phyloP scores from a whole-genome alignment of 2,329 filamentous ascomycete species.

The Epichloe glyceriae region DNA sequence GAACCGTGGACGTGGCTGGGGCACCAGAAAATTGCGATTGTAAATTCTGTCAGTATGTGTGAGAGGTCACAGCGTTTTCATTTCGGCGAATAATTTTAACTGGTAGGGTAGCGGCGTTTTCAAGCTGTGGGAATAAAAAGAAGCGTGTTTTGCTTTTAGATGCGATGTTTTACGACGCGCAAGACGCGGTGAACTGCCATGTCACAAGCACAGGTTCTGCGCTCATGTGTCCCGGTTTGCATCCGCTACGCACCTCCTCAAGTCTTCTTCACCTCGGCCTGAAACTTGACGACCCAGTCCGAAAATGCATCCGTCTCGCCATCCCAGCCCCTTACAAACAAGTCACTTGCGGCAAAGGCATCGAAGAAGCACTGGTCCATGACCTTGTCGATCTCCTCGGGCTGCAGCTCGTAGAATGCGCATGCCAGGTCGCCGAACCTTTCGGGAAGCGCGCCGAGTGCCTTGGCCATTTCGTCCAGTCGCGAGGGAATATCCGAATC shows the following conservation, averaged over 20 bases:
- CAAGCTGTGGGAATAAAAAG: not conserved
- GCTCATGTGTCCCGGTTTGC: too few species aligned
- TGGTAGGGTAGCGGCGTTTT: not conserved
- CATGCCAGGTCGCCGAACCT: conserved; percentile 57
- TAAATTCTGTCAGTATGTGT: not conserved
- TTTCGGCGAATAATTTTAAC: not conserved
- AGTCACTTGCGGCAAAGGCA: conserved; percentile 41
- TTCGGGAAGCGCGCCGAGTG: conserved; percentile 49
- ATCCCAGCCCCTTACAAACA: conserved; percentile 48
- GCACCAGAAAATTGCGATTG: not conserved
- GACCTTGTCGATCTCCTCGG: conserved; percentile 40
- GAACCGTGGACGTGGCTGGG: not conserved
- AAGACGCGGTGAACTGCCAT: too few species aligned
- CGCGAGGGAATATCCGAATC: conserved; percentile 23
- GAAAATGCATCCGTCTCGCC: conserved; percentile 63
- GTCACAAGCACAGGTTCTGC: too few species aligned
- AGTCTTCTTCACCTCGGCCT: conserved; percentile 35
- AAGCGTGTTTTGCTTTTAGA: not conserved
- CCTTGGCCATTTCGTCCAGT: conserved; percentile 42
- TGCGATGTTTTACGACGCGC: not conserved
- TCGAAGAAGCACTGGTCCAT: conserved; percentile 49
- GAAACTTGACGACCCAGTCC: conserved; percentile 54
- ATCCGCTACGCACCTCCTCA: too few species aligned
- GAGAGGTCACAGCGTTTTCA: not conserved
- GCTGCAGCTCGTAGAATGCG: conserved; percentile 59